These are phyloP conservation scores for Afroboletus lepidellus DNA, from an alignment of 1,284 basidiomycete genomes.

Conservation along the genomic window DNA sequence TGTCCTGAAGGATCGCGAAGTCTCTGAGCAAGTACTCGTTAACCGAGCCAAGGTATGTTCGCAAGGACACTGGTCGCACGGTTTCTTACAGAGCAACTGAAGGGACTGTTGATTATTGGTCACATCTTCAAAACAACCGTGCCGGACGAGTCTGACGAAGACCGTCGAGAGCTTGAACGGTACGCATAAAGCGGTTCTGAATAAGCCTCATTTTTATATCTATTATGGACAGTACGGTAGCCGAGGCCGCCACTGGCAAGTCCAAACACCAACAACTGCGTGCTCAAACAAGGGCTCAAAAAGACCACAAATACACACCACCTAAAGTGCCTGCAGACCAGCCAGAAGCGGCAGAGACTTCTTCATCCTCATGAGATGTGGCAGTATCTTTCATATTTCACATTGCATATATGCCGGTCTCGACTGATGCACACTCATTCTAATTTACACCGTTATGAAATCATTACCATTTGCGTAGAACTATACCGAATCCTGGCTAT, in stretches of 20 bases:
- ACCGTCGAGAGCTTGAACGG: conserved; percentile 90
- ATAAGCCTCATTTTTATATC: conserved; percentile 3
- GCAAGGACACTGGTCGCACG: background rate
- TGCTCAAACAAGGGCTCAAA: conserved; percentile 38
- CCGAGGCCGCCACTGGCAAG: conserved; percentile 67
- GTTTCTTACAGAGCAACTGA: conserved; percentile 12
- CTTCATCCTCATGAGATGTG: conserved; percentile 13
- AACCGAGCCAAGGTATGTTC: conserved; percentile 76
- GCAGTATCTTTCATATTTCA: conserved; percentile 15
- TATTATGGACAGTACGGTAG: conserved; percentile 55
- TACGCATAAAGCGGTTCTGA: conserved; percentile 30
- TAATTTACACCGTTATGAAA: conserved; percentile 22
- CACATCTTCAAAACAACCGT: conserved; percentile 81
- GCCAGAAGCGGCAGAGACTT: conserved; percentile 12
- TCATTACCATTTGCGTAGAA: conserved; percentile 16
- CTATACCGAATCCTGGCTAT: conserved; percentile 5
- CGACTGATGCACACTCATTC: conserved; percentile 13
- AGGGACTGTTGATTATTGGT: conserved; percentile 82
- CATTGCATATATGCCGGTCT: conserved; percentile 17
- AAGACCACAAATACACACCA: conserved; percentile 34
- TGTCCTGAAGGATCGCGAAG: conserved; percentile 75
- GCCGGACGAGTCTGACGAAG: conserved; percentile 88
- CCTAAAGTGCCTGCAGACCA: conserved; percentile 21
- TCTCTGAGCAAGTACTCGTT: conserved; percentile 66
- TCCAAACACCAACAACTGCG: conserved; percentile 50